Evolutionary conservation across 2,329 filamentous ascomycete species (phyloP), one percentile per base, ranked within the genome.

Genomic region (Fusarium papillatum): DNA sequence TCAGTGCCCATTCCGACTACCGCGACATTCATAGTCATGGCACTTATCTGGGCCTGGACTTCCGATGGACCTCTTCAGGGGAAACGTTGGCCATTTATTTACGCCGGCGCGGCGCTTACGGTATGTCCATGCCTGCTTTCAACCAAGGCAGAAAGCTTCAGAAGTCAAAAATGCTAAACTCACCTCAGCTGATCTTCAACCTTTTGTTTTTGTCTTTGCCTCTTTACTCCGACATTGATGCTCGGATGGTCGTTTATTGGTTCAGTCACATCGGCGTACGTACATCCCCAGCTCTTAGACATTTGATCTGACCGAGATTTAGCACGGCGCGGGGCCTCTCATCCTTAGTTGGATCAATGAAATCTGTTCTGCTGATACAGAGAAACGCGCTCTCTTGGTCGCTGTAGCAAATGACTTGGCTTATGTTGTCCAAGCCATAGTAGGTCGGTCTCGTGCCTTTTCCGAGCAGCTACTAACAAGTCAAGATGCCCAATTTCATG

Each of bases 321-420:
- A 76, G 73, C 43, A 66, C 16, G 74, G 76, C 10, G 76, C 76
- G 2, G 76, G 76, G 4, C 76, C 74, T 26, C 74, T 78, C 2
- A 78, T 78, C 13, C 66, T 78, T 5, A 76, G 76, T 17, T 78
- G 76, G 76, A 76, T 78, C 16, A 78, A 78, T 24, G 76, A 78
- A n/a, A 76, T 78, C 2, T 76, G 76, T 29, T 67, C 68, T 0
- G 57, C 63, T 9, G 76, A 78, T 67, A 78, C 76, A 2, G 76
- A 78, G 55, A 78, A 78, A 9, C 70, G 74, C 48, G 76, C 74
- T 3, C 24, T 78, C 0, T 50, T 78, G 6, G 76, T 78, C 11
- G 70, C 59, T 5, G 46, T 71, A 1, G 69, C 64, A 9, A 73
- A 72, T 11, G 69, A 72, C n/a, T 46, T 73, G 0, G 71, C 71